Evolutionary conservation across 768 basidiomycete genomes (phyloP).

Genomic region (button mushroom (Agaricus bisporus)): DNA sequence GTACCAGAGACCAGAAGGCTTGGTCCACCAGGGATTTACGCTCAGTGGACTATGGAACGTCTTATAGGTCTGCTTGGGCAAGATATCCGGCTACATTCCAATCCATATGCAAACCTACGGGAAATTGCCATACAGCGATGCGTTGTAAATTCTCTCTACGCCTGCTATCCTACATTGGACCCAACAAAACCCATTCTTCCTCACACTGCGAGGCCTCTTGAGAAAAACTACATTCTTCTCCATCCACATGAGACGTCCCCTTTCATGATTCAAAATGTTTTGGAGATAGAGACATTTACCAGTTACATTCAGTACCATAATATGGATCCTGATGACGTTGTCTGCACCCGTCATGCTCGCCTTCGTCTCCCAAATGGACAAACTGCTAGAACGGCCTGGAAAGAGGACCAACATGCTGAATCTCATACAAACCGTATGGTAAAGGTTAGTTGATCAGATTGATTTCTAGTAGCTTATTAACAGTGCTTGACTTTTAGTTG

Average conservation of each 20-base stretch:
- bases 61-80: conserved; percentile 21
- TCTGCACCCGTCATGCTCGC: conserved; percentile 3
- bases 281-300: neutral
- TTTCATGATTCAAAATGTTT: neutral
- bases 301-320: neutral
- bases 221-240: conserved; percentile 15
- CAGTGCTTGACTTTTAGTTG: neutral
- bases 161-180: neutral
- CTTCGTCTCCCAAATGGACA: conserved; percentile 31
- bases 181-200: conserved; percentile 9
- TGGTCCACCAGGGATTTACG: conserved; percentile 11
- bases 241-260: conserved; percentile 11
- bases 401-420: conserved; percentile 20
- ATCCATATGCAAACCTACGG: conserved; percentile 21
- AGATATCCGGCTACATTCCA: conserved; percentile 20
- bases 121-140: conserved; percentile 14
- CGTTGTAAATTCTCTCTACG: neutral
- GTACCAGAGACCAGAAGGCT: conserved; percentile 15
- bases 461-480: neutral
- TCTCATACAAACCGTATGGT: conserved; percentile 24
- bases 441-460: conserved; percentile 20
- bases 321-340: neutral
- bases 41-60: conserved; percentile 28
- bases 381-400: conserved; percentile 25
- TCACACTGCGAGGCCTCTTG: conserved; percentile 10